Base-by-base conservation (phyloP, 192 early-diverging fungal genomes). In the Jimgerdemannia lactiflua region DNA sequence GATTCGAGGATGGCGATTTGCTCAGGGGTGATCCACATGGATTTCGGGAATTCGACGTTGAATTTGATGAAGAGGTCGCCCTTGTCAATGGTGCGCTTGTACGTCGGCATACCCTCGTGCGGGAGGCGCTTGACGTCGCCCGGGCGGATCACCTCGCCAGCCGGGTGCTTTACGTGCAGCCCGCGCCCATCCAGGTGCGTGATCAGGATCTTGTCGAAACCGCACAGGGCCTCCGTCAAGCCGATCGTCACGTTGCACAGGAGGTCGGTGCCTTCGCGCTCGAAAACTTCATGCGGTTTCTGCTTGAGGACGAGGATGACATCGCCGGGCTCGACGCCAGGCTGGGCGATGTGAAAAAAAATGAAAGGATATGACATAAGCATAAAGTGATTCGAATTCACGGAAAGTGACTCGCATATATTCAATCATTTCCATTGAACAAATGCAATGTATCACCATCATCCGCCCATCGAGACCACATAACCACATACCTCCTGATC, bases 101-200 rank as follows among this genome's bases (percentile, higher is more conserved):
- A 91, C 14, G 80, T 86, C 20, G 97, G 97, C 98, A 99, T 99
- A 68, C 98, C 98, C 83, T 99, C 95, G 71, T 89, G 85, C 43
- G 70, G 74, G 74, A 99, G 93, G 75, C 90, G 88, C 84, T 96
- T 94, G n/a, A 94, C 83, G 20, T 95, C 90, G 43, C 93, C 95
- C 20, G 97, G 96, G 75, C 90, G 90, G 72, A 99, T 93, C 29
- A 94, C 92, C 65, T 91, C 87, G 14, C 96, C 96, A 14, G 94
- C 88, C 39, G 92, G 86, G 71, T 97, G 94, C 42, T 86, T 92
- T 43, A 99, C 93, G 68, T 92, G 80, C 20, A 99, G 84, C 9
- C 90, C 89, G 19, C 95, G 90, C 74, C 96, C 95, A 71, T 99
- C 97, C 29, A 99, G 72, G 78, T 99, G 96, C 17, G 84, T 89